A percentile compares a stretch with the other conserved stretches of the same genome.
These are phyloP conservation scores for Scedosporium dehoogii DNA, from an alignment of 2,329 filamentous ascomycete genomes.

Conservation along the genomic window DNA sequence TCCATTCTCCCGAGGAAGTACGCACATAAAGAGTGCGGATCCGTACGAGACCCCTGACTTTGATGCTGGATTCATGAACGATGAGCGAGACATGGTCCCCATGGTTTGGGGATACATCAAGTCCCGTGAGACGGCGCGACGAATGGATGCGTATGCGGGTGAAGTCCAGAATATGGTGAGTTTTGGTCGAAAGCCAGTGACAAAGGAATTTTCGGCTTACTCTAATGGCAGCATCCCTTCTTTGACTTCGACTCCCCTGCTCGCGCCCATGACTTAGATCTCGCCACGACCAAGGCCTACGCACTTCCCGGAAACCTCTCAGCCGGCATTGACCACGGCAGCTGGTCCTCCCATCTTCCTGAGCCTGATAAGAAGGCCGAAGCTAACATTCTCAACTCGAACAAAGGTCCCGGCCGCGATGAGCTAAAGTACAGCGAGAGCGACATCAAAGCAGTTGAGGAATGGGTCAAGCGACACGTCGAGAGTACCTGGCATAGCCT, in stretches of 20 bases:
- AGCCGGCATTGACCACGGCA: slow-evolving; percentile 63
- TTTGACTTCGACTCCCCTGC: slow-evolving; percentile 62
- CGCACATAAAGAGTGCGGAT: slow-evolving; percentile 60
- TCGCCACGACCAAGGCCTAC: slow-evolving; percentile 65
- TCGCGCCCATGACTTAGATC: slow-evolving; percentile 61
- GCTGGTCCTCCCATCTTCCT: slow-evolving; percentile 53
- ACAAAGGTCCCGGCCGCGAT: slow-evolving; percentile 47
- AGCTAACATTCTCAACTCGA: slow-evolving; percentile 48
- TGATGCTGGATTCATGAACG: slow-evolving; percentile 77
- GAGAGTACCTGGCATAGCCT: slow-evolving; percentile 54
- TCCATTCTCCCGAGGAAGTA: slow-evolving; percentile 63
- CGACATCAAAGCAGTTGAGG: slow-evolving; percentile 58
- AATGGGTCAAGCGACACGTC: slow-evolving; percentile 61
- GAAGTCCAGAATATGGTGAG: slow-evolving; percentile 50
- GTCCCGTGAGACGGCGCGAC: slow-evolving; percentile 66
- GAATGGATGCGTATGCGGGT: slow-evolving; percentile 69
- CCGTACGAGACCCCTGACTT: slow-evolving; percentile 70
- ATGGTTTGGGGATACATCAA: slow-evolving; percentile 84
- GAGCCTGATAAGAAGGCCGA: slow-evolving; percentile 40
- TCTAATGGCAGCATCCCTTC: slow-evolving; percentile 50
- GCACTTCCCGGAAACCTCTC: slow-evolving; percentile 63
- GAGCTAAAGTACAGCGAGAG: slow-evolving; percentile 56
- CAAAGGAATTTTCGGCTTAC: background rate
- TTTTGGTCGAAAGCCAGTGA: slow-evolving; percentile 11
- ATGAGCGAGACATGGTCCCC: slow-evolving; percentile 73